Evolutionary conservation across 306 rosid genomes (phyloP).

Genomic region (Pueraria montana): DNA sequence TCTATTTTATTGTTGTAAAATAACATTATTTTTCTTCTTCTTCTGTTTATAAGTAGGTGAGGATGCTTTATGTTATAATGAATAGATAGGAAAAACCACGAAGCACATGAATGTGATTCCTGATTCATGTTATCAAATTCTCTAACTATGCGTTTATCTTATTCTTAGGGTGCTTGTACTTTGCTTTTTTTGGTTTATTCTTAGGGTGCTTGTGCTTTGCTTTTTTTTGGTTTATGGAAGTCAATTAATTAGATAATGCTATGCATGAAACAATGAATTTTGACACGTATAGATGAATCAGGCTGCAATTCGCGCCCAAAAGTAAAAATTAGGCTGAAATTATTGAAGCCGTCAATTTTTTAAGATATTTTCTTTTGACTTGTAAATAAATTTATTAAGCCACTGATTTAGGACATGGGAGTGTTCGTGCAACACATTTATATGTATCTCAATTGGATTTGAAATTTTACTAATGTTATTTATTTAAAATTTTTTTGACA

Average conservation of each 20-base stretch:
- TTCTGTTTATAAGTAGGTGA: constrained; percentile 19
- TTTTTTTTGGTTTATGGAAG: not conserved
- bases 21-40: not conserved
- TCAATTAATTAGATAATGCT: constrained; percentile 21
- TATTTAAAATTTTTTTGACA: not conserved
- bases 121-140: constrained; percentile 10
- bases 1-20: constrained; percentile 7
- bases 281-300: constrained; percentile 17
- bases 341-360: not conserved
- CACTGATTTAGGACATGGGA: not conserved
- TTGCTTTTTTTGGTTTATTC: not conserved
- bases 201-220: not conserved
- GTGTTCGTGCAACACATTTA: not conserved
- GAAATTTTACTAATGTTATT: not conserved
- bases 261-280: not conserved
- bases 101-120: constrained; percentile 9
- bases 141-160: not conserved
- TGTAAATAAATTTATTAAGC: not conserved
- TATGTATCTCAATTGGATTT: not conserved
- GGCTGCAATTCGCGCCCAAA: not conserved
- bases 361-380: not conserved
- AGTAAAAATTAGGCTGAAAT: constrained; percentile 31
- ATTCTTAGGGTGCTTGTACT: not conserved
- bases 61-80: constrained; percentile 12
- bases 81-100: not conserved